A percentile compares a stretch with the other conserved stretches of the same genome.
phyloP scores from a whole-genome alignment of 1,284 basidiomycete species.

The Tylopilus orsonianus region DNA sequence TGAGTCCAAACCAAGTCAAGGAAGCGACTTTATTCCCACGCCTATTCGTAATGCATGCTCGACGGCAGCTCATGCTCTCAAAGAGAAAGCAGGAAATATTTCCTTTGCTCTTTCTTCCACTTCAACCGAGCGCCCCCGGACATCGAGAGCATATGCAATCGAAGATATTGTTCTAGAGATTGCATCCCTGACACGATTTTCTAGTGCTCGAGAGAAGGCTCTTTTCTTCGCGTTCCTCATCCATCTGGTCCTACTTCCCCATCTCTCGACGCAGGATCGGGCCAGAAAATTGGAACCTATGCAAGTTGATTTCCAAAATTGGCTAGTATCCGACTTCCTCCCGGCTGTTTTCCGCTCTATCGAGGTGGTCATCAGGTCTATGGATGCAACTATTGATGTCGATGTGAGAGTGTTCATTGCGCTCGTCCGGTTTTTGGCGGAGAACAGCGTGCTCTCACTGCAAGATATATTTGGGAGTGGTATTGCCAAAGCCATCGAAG shows the following conservation, averaged over 20 bases:
- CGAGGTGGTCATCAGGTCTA: conserved; percentile 26
- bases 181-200: conserved; percentile 7
- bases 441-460: conserved; percentile 23
- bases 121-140: neutral
- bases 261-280: conserved; percentile 44
- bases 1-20: conserved; percentile 36
- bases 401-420: conserved; percentile 54
- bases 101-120: neutral
- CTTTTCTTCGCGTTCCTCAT: conserved; percentile 39
- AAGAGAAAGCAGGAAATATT: neutral
- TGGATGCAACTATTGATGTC: conserved; percentile 37
- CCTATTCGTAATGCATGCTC: conserved; percentile 9
- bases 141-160: neutral
- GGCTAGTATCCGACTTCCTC: conserved; percentile 40
- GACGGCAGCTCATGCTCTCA: conserved; percentile 9
- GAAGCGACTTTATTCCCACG: conserved; percentile 5
- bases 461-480: conserved; percentile 35
- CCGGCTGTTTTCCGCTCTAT: conserved; percentile 36
- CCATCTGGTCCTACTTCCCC: conserved; percentile 45
- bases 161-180: conserved; percentile 11
- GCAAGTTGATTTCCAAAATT: conserved; percentile 26
- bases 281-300: conserved; percentile 37
- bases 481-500: conserved; percentile 23
- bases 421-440: conserved; percentile 38
- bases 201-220: conserved; percentile 12